Base-by-base conservation (phyloP, 2,329 filamentous ascomycete species). In the Didymellaceae sp. region DNA sequence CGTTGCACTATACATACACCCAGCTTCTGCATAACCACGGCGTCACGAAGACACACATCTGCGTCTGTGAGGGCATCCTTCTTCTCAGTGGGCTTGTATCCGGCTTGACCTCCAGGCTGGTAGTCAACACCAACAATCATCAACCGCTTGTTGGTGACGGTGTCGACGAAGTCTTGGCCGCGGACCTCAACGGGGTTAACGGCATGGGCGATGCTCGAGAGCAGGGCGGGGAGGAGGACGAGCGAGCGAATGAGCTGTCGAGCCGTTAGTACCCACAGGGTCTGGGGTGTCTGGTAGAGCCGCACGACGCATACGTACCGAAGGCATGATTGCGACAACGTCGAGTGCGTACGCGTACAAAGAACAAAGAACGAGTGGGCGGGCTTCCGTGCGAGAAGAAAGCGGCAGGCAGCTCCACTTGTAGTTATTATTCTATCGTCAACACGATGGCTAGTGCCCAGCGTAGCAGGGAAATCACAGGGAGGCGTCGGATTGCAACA, bases 111-210 rank as follows among this genome's bases (percentile, higher is more conserved):
- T 61, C 84, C 84, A 17, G 84, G 84, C 65, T 87, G 84, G 59
- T 85, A 73, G 54, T 73, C 84, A 51, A 86, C 81, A 68, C 83
- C 84, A 52, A 86, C 74, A 52, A 87, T 80, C 74, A 85, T 80
- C 70, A 86, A 81, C 38, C 84, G 80, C 58, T 83, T 78, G 47
- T 78, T 78, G 14, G 81, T 83, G 45, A 80, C 74, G 26, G 77
- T 78, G 68, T 86, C 81, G 61, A 87, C 77, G 70, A 87, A 86
- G 67, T 86, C 80, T 68, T 82, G 80, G 52, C 83, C 82, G 46
- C 79, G 67, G 42, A 86, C 79, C 49, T 79, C 77, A 47, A 86
- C 75, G 6, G 83, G 78, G 45, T 80, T 79, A 34, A 86, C 80
- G 21, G 83, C 82, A 16, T 74, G 65, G 30, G 76, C 78, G 58